These are phyloP conservation scores for Circinella umbellata DNA, from an alignment of 371 early-diverging fungal species.

Conservation along the genomic window DNA sequence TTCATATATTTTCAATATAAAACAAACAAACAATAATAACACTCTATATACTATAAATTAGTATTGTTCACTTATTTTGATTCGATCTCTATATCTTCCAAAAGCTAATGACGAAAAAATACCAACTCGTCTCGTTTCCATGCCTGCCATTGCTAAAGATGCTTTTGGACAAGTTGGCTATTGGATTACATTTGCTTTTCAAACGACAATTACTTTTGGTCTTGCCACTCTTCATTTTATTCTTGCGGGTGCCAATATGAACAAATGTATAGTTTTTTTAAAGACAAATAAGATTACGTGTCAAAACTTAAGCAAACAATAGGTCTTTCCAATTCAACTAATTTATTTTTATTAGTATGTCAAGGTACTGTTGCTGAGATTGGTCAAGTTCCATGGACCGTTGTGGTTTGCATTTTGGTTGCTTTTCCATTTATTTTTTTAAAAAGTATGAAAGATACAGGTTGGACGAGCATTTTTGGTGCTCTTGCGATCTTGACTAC, in stretches of 20 bases:
- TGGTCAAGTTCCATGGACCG: slow-evolving; percentile 59
- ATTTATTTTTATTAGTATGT: slow-evolving; percentile 37
- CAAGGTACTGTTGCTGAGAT: slow-evolving; percentile 40
- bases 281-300: no score
- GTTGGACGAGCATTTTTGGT: slow-evolving; percentile 65
- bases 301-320: no score
- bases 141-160: slow-evolving; percentile 30
- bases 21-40: no score
- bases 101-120: slow-evolving; percentile 5
- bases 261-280: slow-evolving; percentile 26
- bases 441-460: slow-evolving; percentile 67
- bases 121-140: slow-evolving; percentile 48
- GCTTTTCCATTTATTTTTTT: slow-evolving; percentile 60
- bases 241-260: slow-evolving; percentile 55
- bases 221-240: slow-evolving; percentile 62
- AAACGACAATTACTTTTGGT: slow-evolving; percentile 58
- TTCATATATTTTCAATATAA: no score
- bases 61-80: slow-evolving; percentile 43
- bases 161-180: slow-evolving; percentile 44
- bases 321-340: no score
- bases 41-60: neutral
- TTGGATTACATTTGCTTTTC: slow-evolving; percentile 56
- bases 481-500: slow-evolving; percentile 47
- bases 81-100: slow-evolving; percentile 37
- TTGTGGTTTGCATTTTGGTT: slow-evolving; percentile 60